Evolutionary conservation across 805 yeast genomes (phyloP).

Genomic region (Allodekkera sacchari): DNA sequence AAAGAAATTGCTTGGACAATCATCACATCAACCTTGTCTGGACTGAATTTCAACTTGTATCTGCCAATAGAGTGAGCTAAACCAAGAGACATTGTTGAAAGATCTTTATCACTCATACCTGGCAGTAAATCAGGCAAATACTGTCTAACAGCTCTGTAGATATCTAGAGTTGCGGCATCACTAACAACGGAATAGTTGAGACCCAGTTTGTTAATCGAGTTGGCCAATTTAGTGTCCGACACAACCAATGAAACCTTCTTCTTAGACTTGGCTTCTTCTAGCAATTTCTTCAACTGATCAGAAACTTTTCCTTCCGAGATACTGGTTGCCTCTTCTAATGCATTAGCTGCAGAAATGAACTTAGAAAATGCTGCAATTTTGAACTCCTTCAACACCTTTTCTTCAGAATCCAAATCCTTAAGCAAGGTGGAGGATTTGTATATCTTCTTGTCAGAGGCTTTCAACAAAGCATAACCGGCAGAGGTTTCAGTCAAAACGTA

Average conservation of each 20-base stretch:
- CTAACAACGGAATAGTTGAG: slow-evolving; percentile 81
- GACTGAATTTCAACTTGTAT: slow-evolving; percentile 93
- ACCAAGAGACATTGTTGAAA: slow-evolving; percentile 95
- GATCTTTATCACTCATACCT: slow-evolving; percentile 77
- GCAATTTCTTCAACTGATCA: slow-evolving; percentile 65
- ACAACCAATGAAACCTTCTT: slow-evolving; percentile 86
- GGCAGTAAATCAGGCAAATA: slow-evolving; percentile 90
- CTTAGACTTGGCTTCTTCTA: slow-evolving; percentile 68
- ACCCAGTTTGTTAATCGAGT: slow-evolving; percentile 91
- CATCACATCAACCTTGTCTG: slow-evolving; percentile 98
- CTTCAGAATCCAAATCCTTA: slow-evolving; percentile 73
- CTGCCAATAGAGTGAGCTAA: slow-evolving; percentile 98
- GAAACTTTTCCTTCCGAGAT: slow-evolving; percentile 92
- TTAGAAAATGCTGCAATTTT: slow-evolving; percentile 94
- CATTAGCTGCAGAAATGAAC: slow-evolving; percentile 89
- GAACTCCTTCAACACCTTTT: slow-evolving; percentile 81
- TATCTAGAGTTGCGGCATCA: slow-evolving; percentile 90
- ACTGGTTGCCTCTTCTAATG: slow-evolving; percentile 90
- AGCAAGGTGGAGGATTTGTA: slow-evolving; percentile 73
- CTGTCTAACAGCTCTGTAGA: slow-evolving; percentile 92
- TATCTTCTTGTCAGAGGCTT: slow-evolving; percentile 95
- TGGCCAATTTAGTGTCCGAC: slow-evolving; percentile 92
- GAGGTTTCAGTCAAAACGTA: slow-evolving; percentile 95
- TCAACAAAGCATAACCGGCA: slow-evolving; percentile 96
- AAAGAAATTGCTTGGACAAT: slow-evolving; percentile 97